Evolutionary conservation across 2,329 filamentous ascomycete genomes (phyloP).

Genomic region (Fusarium guadeloupense): DNA sequence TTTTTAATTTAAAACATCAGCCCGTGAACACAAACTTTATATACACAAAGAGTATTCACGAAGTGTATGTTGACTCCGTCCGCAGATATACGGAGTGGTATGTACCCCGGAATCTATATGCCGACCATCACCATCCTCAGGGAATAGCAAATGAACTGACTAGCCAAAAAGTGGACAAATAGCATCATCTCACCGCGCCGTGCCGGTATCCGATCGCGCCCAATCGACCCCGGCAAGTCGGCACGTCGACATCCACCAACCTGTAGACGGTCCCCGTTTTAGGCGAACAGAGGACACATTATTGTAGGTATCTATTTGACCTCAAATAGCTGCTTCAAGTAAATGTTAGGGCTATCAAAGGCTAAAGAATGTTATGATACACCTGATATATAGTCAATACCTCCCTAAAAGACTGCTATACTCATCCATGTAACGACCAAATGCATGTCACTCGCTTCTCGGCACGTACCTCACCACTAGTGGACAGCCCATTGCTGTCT

Average conservation of each 20-base stretch:
- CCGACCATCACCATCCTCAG: slow-evolving; percentile 1
- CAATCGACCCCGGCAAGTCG: slow-evolving; percentile 46
- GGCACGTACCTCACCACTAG: slow-evolving; percentile 30
- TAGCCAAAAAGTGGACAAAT: slow-evolving; percentile 34
- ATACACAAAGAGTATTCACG: too few species aligned
- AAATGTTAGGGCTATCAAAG: too few species aligned
- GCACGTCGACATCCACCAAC: slow-evolving; percentile 41
- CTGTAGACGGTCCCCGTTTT: slow-evolving; percentile 30
- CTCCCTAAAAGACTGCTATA: too few species aligned
- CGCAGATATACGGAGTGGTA: too few species aligned
- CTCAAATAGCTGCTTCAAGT: too few species aligned
- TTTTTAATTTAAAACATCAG: not conserved
- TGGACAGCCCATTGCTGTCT: slow-evolving; percentile 37
- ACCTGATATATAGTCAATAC: too few species aligned
- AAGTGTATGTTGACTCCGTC: too few species aligned
- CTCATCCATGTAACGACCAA: too few species aligned
- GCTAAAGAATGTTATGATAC: too few species aligned
- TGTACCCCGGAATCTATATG: slow-evolving; percentile 19
- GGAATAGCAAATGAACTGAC: too few species aligned
- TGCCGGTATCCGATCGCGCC: slow-evolving; percentile 45
- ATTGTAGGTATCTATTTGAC: not conserved
- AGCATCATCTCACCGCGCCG: slow-evolving; percentile 45
- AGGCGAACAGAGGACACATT: not conserved
- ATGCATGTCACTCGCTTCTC: slow-evolving; percentile 30
- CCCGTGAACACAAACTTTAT: too few species aligned